Evolutionary conservation across 2,329 filamentous ascomycete genomes (phyloP).

Genomic region (Pyricularia pennisetigena): DNA sequence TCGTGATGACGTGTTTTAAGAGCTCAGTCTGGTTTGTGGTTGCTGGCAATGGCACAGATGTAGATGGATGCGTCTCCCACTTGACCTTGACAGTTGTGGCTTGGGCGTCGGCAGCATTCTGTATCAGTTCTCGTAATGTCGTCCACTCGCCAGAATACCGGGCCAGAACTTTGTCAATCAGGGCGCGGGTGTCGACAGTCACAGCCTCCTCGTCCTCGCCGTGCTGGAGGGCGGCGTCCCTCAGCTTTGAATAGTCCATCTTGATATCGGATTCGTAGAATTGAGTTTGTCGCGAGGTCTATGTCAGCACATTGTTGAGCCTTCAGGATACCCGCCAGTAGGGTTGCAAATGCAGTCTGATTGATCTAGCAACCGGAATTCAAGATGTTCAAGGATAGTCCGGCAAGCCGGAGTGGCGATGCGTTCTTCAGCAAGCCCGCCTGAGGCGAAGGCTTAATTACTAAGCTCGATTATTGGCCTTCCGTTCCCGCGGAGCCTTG

Average conservation of each 20-base stretch:
- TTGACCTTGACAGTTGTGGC: slow-evolving; percentile 83
- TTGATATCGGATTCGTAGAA: background rate
- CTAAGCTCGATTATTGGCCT: background rate
- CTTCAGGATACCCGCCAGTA: background rate
- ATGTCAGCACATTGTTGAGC: background rate
- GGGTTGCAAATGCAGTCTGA: background rate
- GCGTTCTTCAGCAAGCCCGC: background rate
- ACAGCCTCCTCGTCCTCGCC: slow-evolving; percentile 93
- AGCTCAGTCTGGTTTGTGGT: slow-evolving; percentile 58
- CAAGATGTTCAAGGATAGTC: background rate
- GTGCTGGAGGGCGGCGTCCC: slow-evolving; percentile 76
- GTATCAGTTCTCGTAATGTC: slow-evolving; percentile 81
- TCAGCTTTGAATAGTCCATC: slow-evolving; percentile 69
- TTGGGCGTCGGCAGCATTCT: slow-evolving; percentile 96
- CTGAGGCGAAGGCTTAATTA: background rate
- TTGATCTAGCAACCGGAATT: background rate
- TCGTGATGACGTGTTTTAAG: slow-evolving; percentile 71
- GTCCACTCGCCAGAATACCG: slow-evolving; percentile 96
- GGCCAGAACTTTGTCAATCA: slow-evolving; percentile 96
- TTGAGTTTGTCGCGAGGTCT: background rate
- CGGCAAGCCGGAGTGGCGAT: background rate
- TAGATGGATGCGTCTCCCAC: slow-evolving; percentile 84
- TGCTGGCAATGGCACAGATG: slow-evolving; percentile 58
- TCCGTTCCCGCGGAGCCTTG: background rate
- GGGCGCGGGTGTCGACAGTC: slow-evolving; percentile 89